Evolutionary conservation across 2,329 filamentous ascomycete species (phyloP), one percentile per base, ranked within the genome.

Genomic region (Aureobasidium pullulans): DNA sequence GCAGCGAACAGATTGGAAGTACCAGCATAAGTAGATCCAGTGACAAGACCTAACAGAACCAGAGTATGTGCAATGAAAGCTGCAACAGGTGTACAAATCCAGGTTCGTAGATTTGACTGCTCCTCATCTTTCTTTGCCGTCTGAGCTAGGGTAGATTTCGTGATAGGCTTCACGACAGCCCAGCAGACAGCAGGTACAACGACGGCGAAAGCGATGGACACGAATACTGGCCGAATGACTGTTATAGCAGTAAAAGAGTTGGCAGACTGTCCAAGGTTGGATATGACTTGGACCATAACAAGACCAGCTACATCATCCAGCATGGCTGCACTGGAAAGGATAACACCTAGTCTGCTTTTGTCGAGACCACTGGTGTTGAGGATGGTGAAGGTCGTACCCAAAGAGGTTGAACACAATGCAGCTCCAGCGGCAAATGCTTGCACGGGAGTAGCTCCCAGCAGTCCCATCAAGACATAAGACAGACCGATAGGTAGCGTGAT

Each of bases 271-370:
- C 86, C 79, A 0, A 93, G 75, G 48, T 84, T 85, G 0, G 86
- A 82, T 23, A 94, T 86, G 47, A 93, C 80, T 64, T 89, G 83
- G 0, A 90, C 86, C 82, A 93, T 87, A 7, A 92, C 82, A 9
- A 93, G 74, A 0, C 88, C 88, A 1, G 89, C 81, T 0, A 93
- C 85, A 72, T 94, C 89, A 68, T 94, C 89, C 73, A 94, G 82
- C 82, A 94, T 89, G 0, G 89, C 89, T 1, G 88, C 88, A 61
- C 82, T 85, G 2, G 83, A 82, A 0, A 91, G 77, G 0, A 94
- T 81, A 8, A 73, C 84, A 60, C 74, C 89, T 0, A 86, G 68
- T 1, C 82, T 73, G 8, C 79, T 84, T 1, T 74, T 69, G n/a
- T 73, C 74, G 10, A 86, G 70, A 1, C 77, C 77, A 2, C 83